A percentile compares a stretch with the other conserved stretches of the same genome.
Evolutionary conservation across 306 rosid species (phyloP).

Genomic region (Astragalus membranaceus): DNA sequence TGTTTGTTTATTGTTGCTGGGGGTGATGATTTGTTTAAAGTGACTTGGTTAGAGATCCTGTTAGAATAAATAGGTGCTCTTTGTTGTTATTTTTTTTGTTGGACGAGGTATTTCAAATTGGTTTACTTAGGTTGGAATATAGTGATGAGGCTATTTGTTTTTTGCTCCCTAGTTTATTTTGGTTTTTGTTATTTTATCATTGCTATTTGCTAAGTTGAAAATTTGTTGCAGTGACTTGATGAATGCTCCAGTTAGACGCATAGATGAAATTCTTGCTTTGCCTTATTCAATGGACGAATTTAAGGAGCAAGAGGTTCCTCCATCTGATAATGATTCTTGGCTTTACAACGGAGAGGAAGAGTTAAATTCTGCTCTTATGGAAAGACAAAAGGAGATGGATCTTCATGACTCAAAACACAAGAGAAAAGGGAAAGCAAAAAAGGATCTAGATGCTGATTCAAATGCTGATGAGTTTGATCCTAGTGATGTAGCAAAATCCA

Average conservation of each 20-base stretch:
- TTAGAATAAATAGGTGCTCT: neutral
- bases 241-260: constrained; percentile 82
- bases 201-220: constrained; percentile 22
- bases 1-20: neutral
- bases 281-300: constrained; percentile 59
- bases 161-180: neutral
- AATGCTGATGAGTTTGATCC: constrained; percentile 55
- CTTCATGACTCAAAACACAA: constrained; percentile 54
- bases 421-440: constrained; percentile 53
- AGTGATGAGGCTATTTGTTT: neutral
- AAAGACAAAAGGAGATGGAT: constrained; percentile 91
- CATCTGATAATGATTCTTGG: constrained; percentile 88
- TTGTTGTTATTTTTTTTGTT: neutral
- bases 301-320: constrained; percentile 54
- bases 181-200: constrained; percentile 2
- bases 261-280: constrained; percentile 77
- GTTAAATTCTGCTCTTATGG: constrained; percentile 63
- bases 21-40: neutral
- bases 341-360: constrained; percentile 83
- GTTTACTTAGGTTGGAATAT: neutral
- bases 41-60: neutral
- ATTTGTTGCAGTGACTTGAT: constrained; percentile 62
- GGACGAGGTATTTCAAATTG: neutral
- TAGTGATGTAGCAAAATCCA: constrained; percentile 61
- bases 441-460: constrained; percentile 37